Base-by-base conservation (phyloP, 768 basidiomycete species). In the Mycena vitilis region DNA sequence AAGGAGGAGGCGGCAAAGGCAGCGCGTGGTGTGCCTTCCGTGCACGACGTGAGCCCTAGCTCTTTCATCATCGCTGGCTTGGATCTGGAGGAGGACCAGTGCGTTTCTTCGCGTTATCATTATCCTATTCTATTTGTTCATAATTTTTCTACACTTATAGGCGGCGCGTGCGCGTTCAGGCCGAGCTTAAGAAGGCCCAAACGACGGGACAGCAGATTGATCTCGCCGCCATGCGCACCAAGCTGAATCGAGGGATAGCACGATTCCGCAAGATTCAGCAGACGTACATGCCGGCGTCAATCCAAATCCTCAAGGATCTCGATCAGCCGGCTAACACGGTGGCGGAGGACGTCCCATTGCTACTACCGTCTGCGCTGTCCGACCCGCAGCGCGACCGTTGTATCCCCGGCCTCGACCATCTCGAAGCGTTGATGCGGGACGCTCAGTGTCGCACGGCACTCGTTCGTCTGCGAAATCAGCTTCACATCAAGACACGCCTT, bases 121-220 rank as follows among this genome's bases (percentile, higher is more conserved):
- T n/a, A n/a, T n/a, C n/a, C n/a, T n/a, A n/a, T n/a, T n/a, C n/a
- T n/a, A n/a, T n/a, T n/a, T n/a, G n/a, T n/a, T n/a, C n/a, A n/a
- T n/a, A n/a, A n/a, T n/a, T n/a, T n/a, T n/a, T n/a, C n/a, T n/a
- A n/a, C n/a, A n/a, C n/a, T n/a, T n/a, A n/a, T n/a, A 63, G 62
- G 20, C 52, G 62, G 1, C 20, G 20, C n/a, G 65, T 72, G 30
- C 62, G 69, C 2, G 64, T 61, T 11, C 68, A 75, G 54, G 73
- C 69, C 2, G 70, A 74, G 56, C 54, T 57, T 20, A 65, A 65
- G 55, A 56, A 65, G 44, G 42, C n/a, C n/a, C n/a, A n/a, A n/a
- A n/a, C n/a, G n/a, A n/a, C n/a, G n/a, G n/a, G n/a, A n/a, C n/a
- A n/a, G 30, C 44, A 59, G 44, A 47, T 45, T 9, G 38, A 59